Base-by-base conservation (phyloP, 441 rosid genomes). In the Sinapis alba region DNA sequence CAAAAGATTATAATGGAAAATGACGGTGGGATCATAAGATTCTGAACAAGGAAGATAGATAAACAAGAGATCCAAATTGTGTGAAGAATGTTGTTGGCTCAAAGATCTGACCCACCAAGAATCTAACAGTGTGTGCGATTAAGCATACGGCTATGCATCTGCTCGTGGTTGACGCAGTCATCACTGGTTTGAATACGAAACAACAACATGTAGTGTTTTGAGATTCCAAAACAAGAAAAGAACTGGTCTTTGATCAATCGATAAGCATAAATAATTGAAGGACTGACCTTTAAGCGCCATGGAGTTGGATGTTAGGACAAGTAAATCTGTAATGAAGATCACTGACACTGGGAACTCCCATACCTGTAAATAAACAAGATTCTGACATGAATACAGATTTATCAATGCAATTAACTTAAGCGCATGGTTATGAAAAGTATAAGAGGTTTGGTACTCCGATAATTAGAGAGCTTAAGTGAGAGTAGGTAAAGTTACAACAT, bases 291-390 rank as follows among this genome's bases (percentile, higher is more conserved):
- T 83, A 75, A 94, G 70, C 24, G 97, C 92, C 80, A 90, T 89
- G n/a, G 67, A 80, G 78, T 87, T 94, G 67, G 91, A 94, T 71
- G 97, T 90, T 57, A 92, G 69, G 62, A 94, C 89, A 63, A 94
- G 86, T 75, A 88, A 75, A 81, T 92, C 97, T 56, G 86, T 79
- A 59, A 90, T 85, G 80, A 82, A 85, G 74, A 87, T 82, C 78
- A 85, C 94, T 16, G 90, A 85, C 50, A 87, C 51, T 23, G 97
- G 98, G 73, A 94, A 94, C 71, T 88, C 86, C 97, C 97, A 90
- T 47, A 94, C 87, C 97, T 91, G 92, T 24, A 74, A 24, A 73
- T 61, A 20, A 28, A 13, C 43, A 67, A 64, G 13, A 28, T 20
- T 30, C 21, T n/a, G 23, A 56, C 36, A 51, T 20, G 6, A 50